Conservation (phyloP, 2,329 filamentous ascomycete species). For the Talaromyces sp. region DNA sequence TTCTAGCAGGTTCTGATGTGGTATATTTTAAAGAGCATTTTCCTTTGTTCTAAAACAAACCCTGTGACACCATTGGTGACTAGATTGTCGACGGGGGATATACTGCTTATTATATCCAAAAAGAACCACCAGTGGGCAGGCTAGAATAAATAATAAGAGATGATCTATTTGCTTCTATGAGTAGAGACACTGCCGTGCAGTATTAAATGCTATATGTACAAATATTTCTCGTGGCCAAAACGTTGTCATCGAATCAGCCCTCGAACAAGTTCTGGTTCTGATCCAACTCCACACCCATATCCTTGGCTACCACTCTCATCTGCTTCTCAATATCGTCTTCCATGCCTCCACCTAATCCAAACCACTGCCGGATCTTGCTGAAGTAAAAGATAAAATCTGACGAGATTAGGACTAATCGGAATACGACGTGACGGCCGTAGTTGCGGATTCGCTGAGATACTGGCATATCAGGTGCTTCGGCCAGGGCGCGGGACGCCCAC, state of each 20-base stretch:
- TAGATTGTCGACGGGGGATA: background rate
- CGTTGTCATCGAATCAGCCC: conserved; percentile 48
- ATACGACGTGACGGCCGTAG: conserved; percentile 74
- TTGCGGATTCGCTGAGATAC: conserved; percentile 61
- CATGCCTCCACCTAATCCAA: conserved; percentile 78
- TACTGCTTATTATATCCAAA: background rate
- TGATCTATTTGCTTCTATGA: conserved; percentile 5
- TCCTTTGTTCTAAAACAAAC: background rate
- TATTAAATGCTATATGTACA: conserved; percentile 1
- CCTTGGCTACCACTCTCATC: conserved; percentile 83
- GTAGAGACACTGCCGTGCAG: conserved; percentile 10
- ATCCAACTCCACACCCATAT: conserved; percentile 86
- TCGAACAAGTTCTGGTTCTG: conserved; percentile 71
- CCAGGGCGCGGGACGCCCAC: conserved; percentile 83
- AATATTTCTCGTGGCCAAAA: background rate
- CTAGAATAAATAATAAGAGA: background rate
- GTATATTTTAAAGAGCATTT: background rate
- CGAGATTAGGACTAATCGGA: conserved; percentile 68
- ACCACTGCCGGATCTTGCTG: conserved; percentile 68
- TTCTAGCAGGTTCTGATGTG: conserved; percentile 15
- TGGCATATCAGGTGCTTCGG: conserved; percentile 64
- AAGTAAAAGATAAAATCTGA: conserved; percentile 82
- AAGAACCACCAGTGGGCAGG: background rate
- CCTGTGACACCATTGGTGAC: background rate
- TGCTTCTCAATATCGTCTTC: conserved; percentile 87